Base-by-base conservation (phyloP, 78 protist species). In the Corallochytrium limacisporum region DNA sequence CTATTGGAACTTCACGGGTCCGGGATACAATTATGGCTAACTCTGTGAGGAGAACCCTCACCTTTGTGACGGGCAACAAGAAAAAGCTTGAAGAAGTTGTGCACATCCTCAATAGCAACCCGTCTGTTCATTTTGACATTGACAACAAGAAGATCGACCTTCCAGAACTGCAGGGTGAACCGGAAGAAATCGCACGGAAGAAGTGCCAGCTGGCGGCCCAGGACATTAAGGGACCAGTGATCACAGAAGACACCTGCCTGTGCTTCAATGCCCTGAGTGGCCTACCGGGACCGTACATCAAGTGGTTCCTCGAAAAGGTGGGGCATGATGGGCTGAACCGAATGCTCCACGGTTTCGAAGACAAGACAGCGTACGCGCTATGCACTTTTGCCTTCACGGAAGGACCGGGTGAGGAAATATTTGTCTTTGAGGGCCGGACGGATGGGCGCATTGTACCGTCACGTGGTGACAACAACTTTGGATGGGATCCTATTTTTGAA, bases 81-180 rank as follows among this genome's bases (percentile, higher is more conserved):
- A 85, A 85, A 24, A 92, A 92, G 69, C 72, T 92, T 3, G 81
- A 74, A 50, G 97, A 91, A 62, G 94, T 84, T 9, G 32, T 33
- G 13, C 75, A 71, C 24, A 90, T 90, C 36, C 70, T 85, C 24
- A 84, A 74, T 5, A 69, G 36, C 1, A 13, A 54, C 40, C 59
- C 69, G 13, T 35, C 62, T 38, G 43, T 33, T 4, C 39, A n/a
- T 50, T 24, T 68, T 75, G 43, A 65, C 12, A 0, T 74, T 32
- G 40, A 24, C 18, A 37, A 12, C 66, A 42, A 51, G 49, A 74
- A 77, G 69, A 43, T 88, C 35, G 94, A 88, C 50, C 65, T 89
- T 32, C 95, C 95, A 47, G 98, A 94, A 56, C 70, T 91, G 39
- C 98, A 94, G 57, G 98, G 95, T 22, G 88, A 84, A 47, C 91